These are phyloP conservation scores for Diaporthe helianthi DNA, from an alignment of 2,329 filamentous ascomycete genomes.

Conservation along the genomic window DNA sequence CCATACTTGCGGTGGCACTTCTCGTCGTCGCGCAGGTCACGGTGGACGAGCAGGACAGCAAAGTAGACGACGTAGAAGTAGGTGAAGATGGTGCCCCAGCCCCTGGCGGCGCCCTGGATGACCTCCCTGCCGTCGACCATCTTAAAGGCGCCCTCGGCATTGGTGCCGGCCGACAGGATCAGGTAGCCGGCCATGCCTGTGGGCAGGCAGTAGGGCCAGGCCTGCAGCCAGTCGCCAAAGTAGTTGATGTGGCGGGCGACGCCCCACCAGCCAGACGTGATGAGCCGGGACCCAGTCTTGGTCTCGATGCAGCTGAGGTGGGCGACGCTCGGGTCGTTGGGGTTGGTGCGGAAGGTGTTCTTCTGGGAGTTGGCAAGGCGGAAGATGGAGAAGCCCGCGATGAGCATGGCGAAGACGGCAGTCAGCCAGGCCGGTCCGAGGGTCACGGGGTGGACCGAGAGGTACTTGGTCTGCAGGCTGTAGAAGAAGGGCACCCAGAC, in stretches of 20 bases:
- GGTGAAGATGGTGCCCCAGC: constrained; percentile 86
- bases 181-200: constrained; percentile 85
- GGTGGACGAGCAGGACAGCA: constrained; percentile 82
- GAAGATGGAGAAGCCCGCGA: constrained; percentile 87
- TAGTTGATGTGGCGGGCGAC: constrained; percentile 94
- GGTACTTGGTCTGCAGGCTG: constrained; percentile 82
- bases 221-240: constrained; percentile 92
- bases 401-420: constrained; percentile 71
- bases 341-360: constrained; percentile 90
- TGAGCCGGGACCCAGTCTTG: constrained; percentile 77
- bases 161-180: constrained; percentile 64
- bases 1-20: constrained; percentile 94
- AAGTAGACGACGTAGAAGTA: constrained; percentile 98
- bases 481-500: constrained; percentile 94
- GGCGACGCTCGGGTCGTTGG: constrained; percentile 77
- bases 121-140: constrained; percentile 69
- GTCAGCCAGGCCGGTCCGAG: constrained; percentile 73
- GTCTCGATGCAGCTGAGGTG: constrained; percentile 90
- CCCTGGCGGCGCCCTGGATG: constrained; percentile 74
- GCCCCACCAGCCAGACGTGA: constrained; percentile 94
- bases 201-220: constrained; percentile 88
- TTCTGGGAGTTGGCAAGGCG: constrained; percentile 94
- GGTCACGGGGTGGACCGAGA: constrained; percentile 80
- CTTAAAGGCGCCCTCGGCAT: constrained; percentile 60
- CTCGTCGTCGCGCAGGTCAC: constrained; percentile 85